A percentile compares a stretch with the other conserved stretches of the same genome.
phyloP scores from a whole-genome alignment of 495 filamentous ascomycete species.

The Aspergillus ostianus region DNA sequence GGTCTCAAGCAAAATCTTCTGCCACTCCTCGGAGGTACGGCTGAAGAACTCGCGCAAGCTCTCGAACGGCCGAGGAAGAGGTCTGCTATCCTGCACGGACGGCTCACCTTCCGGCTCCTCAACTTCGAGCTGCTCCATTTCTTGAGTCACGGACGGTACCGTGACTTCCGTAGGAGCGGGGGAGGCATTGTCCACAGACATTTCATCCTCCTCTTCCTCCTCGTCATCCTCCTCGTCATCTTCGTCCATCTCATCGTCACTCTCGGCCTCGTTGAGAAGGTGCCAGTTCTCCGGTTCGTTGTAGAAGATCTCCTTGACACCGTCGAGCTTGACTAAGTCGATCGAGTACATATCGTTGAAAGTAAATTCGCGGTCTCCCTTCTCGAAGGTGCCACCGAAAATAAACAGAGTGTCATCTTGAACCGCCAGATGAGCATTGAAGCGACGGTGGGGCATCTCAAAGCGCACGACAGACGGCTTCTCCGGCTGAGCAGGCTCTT shows the following conservation, averaged over 20 bases:
- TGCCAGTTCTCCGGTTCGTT: conserved; percentile 85
- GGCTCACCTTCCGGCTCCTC: conserved; percentile 55
- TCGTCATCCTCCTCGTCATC: conserved; percentile 63
- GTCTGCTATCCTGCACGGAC: conserved; percentile 44
- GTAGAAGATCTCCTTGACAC: conserved; percentile 83
- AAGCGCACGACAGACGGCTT: conserved; percentile 54
- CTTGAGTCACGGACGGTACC: conserved; percentile 46
- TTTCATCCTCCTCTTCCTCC: conserved; percentile 39
- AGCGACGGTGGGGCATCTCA: conserved; percentile 82
- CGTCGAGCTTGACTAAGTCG: conserved; percentile 88
- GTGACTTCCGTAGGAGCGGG: conserved; percentile 36
- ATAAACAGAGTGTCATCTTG: conserved; percentile 91
- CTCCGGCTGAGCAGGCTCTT: conserved; percentile 51
- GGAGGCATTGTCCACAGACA: conserved; percentile 40
- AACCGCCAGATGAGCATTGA: conserved; percentile 86
- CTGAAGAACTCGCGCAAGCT: conserved; percentile 87
- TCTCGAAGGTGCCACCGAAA: conserved; percentile 92
- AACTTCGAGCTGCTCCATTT: conserved; percentile 61
- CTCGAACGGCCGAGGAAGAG: conserved; percentile 79
- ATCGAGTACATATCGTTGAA: conserved; percentile 93
- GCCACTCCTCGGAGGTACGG: conserved; percentile 86
- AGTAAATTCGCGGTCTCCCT: conserved; percentile 88
- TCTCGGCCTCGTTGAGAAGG: conserved; percentile 64
- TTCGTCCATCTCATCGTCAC: conserved; percentile 68
- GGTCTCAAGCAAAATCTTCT: conserved; percentile 72